These are phyloP conservation scores for Golovinomyces cichoracearum DNA, from an alignment of 2,329 filamentous ascomycete genomes.

Conservation along the genomic window DNA sequence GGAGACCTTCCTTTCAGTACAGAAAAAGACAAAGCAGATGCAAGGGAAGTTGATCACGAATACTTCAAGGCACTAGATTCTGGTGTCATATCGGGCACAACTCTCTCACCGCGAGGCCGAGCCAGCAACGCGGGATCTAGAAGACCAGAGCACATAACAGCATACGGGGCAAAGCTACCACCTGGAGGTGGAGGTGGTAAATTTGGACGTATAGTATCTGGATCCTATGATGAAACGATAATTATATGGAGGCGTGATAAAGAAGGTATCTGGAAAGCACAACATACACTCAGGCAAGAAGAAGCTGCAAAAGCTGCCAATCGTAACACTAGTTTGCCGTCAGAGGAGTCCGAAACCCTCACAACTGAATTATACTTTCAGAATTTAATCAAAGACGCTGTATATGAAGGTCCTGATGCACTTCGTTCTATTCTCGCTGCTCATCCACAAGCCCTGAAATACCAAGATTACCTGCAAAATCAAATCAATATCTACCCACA, in stretches of 20 bases:
- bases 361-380: conserved; percentile 19
- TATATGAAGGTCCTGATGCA: conserved; percentile 24
- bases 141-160: conserved; percentile 48
- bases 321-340: conserved; percentile 2
- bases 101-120: conserved; percentile 15
- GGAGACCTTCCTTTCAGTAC: conserved; percentile 63
- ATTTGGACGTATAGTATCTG: conserved; percentile 87
- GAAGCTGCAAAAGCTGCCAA: conserved; percentile 32
- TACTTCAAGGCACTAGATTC: conserved; percentile 37
- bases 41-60: conserved; percentile 42
- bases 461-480: conserved; percentile 4
- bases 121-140: conserved; percentile 37
- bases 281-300: conserved; percentile 50
- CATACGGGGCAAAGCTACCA: conserved; percentile 63
- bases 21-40: conserved; percentile 47
- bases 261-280: conserved; percentile 61
- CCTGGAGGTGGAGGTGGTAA: conserved; percentile 71
- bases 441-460: conserved; percentile 9
- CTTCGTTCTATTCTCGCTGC: conserved; percentile 13
- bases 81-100: conserved; percentile 19
- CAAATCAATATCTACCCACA: conserved; percentile 5
- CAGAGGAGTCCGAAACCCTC: conserved; percentile 13
- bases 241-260: conserved; percentile 80
- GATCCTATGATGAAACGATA: conserved; percentile 85
- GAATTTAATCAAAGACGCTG: conserved; percentile 26